phyloP scores from a whole-genome alignment of 257 asterid genomes.

The Lantana camara region DNA sequence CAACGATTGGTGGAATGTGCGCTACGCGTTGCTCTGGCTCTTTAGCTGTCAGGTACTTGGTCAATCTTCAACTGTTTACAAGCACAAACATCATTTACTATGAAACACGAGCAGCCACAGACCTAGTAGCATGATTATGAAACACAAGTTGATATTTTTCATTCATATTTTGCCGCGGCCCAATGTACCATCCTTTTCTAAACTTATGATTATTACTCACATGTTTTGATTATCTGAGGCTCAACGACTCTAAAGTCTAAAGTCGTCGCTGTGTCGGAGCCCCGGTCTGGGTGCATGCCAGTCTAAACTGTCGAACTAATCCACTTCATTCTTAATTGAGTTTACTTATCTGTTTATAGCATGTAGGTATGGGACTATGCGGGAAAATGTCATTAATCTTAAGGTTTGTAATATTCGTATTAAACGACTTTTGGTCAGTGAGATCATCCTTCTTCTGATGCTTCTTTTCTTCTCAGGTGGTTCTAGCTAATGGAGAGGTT shows the following conservation, averaged over 20 bases:
- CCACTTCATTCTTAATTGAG: conserved; percentile 24
- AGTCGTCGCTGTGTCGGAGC: too few relatives aligned
- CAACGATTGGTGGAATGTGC: conserved; percentile 99
- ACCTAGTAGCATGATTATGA: too few relatives aligned
- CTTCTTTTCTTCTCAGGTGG: conserved; percentile 58
- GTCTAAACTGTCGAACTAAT: background rate
- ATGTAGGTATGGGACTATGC: conserved; percentile 99
- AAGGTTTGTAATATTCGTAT: conserved; percentile 61
- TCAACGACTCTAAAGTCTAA: too few relatives aligned
- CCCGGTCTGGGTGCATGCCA: too few relatives aligned
- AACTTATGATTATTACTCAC: too few relatives aligned
- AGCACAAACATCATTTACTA: conserved; percentile 6
- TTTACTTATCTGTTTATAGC: conserved; percentile 51
- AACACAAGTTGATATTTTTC: too few relatives aligned
- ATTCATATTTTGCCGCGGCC: too few relatives aligned
- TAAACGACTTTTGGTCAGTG: conserved; percentile 24
- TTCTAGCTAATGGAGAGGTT: conserved; percentile 87
- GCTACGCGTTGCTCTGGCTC: conserved; percentile 99
- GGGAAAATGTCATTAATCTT: conserved; percentile 92
- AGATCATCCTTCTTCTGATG: conserved; percentile 27
- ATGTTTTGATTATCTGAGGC: too few relatives aligned
- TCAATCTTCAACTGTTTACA: conserved; percentile 25
- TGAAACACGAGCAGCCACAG: too few relatives aligned
- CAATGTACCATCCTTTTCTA: too few relatives aligned
- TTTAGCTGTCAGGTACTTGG: conserved; percentile 88